phyloP scores from a whole-genome alignment of 768 basidiomycete species.

The Lentinula detonsa region DNA sequence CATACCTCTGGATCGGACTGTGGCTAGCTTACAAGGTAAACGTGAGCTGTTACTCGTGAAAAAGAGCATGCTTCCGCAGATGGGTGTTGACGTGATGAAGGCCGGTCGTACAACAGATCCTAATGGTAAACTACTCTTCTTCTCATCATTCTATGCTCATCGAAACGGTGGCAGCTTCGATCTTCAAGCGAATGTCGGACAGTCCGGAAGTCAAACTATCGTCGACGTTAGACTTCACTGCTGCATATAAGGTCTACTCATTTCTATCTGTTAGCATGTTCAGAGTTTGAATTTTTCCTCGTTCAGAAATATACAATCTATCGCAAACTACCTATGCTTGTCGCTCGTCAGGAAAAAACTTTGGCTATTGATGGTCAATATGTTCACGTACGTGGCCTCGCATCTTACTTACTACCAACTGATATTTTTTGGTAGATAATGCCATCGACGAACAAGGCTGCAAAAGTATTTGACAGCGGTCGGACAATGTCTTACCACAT shows the following conservation, averaged over 20 bases:
- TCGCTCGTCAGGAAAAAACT: constrained; percentile 84
- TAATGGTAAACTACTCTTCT: constrained; percentile 53
- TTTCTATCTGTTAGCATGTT: not conserved
- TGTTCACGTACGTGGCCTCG: constrained; percentile 54
- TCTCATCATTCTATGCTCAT: not conserved
- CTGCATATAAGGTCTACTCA: constrained; percentile 73
- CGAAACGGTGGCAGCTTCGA: constrained; percentile 59
- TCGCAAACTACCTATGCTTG: constrained; percentile 91
- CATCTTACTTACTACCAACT: not conserved
- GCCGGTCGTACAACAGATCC: constrained; percentile 81
- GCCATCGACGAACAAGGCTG: constrained; percentile 72
- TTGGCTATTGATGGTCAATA: constrained; percentile 95
- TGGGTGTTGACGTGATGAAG: constrained; percentile 65
- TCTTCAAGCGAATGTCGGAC: constrained; percentile 87
- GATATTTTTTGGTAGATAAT: constrained; percentile 55
- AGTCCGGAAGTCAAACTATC: constrained; percentile 52
- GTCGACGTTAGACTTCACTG: constrained; percentile 68
- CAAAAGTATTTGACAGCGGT: constrained; percentile 80
- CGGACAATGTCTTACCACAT: constrained; percentile 93
- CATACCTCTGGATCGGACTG: constrained; percentile 90
- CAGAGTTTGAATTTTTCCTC: not conserved
- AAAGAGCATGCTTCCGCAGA: constrained; percentile 64
- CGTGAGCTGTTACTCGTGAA: constrained; percentile 78
- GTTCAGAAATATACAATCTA: constrained; percentile 84
- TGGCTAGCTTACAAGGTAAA: constrained; percentile 90